These are phyloP conservation scores for Panicum hallii DNA, from an alignment of 202 grass and related monocot genomes.

Conservation along the genomic window DNA sequence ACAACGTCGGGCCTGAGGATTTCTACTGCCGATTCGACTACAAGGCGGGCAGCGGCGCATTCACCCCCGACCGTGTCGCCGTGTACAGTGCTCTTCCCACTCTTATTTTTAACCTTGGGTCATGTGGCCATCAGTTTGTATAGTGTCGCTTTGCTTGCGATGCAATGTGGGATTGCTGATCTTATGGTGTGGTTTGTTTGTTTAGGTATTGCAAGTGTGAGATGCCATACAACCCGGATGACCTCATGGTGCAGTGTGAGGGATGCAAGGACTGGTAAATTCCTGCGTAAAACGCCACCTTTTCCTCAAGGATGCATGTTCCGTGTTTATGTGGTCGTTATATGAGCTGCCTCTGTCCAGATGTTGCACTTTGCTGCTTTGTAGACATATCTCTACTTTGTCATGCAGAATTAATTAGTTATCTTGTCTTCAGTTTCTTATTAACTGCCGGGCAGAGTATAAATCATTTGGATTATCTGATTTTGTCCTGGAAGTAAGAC, in stretches of 20 bases:
- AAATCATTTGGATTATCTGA: conserved; percentile 3
- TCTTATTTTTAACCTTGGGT: neutral
- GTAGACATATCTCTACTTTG: conserved; percentile 8
- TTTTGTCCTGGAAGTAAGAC: conserved; percentile 1
- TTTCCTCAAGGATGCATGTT: conserved; percentile 11
- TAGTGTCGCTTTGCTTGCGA: neutral
- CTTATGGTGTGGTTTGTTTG: conserved; percentile 23
- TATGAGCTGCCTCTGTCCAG: conserved; percentile 13
- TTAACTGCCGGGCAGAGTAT: neutral
- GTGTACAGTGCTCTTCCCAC: conserved; percentile 53
- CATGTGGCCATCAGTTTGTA: conserved; percentile 21
- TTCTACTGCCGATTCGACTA: conserved; percentile 95
- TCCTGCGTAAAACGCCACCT: neutral
- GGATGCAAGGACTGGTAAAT: conserved; percentile 92
- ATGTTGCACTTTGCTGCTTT: conserved; percentile 3
- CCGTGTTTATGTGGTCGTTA: neutral
- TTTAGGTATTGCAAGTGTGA: conserved; percentile 93
- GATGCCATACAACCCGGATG: conserved; percentile 93
- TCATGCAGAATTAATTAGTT: neutral
- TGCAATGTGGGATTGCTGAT: conserved; percentile 39
- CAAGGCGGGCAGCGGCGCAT: conserved; percentile 72
- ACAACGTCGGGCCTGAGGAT: conserved; percentile 80
- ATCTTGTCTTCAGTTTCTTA: neutral
- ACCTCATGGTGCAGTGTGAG: conserved; percentile 94
- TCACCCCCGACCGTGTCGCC: conserved; percentile 86